phyloP scores from a whole-genome alignment of 306 rosid species.

The Nissolia schottii region DNA sequence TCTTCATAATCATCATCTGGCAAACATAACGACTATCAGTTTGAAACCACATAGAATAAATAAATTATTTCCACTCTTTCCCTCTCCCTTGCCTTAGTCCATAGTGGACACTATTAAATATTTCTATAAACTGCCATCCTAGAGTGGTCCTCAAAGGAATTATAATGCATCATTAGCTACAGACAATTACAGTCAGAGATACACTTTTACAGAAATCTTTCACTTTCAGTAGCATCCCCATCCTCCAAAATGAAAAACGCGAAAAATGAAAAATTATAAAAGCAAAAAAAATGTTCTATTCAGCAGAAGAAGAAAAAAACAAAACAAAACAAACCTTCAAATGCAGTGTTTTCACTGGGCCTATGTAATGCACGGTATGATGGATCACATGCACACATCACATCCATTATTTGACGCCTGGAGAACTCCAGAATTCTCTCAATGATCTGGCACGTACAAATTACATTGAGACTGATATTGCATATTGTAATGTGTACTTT shows the following conservation, averaged over 20 bases:
- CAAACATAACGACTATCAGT: constrained; percentile 10
- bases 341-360: constrained; percentile 62
- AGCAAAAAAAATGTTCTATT: background rate
- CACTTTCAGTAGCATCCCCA: background rate
- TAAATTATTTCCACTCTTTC: constrained; percentile 13
- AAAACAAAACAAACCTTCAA: constrained; percentile 62
- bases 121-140: background rate
- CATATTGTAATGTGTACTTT: background rate
- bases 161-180: constrained; percentile 4
- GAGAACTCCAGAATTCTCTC: constrained; percentile 96
- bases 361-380: constrained; percentile 84
- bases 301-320: background rate
- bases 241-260: constrained; percentile 27
- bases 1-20: constrained; percentile 81
- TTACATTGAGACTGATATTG: constrained; percentile 10
- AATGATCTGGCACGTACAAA: constrained; percentile 54
- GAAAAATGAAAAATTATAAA: background rate
- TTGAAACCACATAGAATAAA: constrained; percentile 19
- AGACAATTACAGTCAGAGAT: background rate
- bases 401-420: constrained; percentile 85
- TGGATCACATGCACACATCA: constrained; percentile 94
- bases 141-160: background rate
- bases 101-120: background rate
- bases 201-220: background rate
- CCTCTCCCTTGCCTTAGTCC: background rate